Percentiles rank a stretch among this genome's conserved stretches.
These are phyloP conservation scores for Porphyrellus cyaneotinctus DNA, from an alignment of 768 basidiomycete species.

Conservation along the genomic window DNA sequence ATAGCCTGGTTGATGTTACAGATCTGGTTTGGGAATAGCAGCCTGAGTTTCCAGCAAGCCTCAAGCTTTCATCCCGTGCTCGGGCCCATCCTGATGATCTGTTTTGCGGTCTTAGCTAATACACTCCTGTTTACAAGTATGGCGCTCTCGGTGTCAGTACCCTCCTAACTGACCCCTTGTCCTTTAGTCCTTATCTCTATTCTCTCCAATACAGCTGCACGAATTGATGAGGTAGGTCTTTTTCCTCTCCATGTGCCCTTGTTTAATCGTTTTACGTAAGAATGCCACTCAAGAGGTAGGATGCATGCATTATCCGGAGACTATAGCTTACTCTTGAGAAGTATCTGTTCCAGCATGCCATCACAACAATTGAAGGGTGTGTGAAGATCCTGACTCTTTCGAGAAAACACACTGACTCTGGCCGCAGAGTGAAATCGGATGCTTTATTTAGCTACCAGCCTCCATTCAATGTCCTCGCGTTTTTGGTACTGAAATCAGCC, in stretches of 20 bases:
- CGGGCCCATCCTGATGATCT: conserved; percentile 75
- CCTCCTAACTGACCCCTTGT: background rate
- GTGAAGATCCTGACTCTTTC: background rate
- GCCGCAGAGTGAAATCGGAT: conserved; percentile 74
- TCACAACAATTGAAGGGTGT: conserved; percentile 85
- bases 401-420: conserved; percentile 4
- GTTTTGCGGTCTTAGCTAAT: conserved; percentile 74
- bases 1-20: conserved; percentile 85
- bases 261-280: conserved; percentile 22
- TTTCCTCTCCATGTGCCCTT: background rate
- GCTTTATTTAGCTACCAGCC: conserved; percentile 90
- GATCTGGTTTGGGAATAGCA: conserved; percentile 83
- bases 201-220: conserved; percentile 83
- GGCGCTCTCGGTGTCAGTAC: conserved; percentile 23
- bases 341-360: conserved; percentile 85
- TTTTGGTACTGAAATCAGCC: conserved; percentile 73
- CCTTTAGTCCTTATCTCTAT: conserved; percentile 72
- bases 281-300: conserved; percentile 60
- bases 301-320: background rate
- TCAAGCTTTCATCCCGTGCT: conserved; percentile 64
- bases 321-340: conserved; percentile 32
- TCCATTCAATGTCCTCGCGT: conserved; percentile 82
- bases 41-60: conserved; percentile 53
- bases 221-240: conserved; percentile 55
- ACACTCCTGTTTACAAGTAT: conserved; percentile 77